phyloP scores from a whole-genome alignment of 257 asterid species.

The Solanum habrochaites region DNA sequence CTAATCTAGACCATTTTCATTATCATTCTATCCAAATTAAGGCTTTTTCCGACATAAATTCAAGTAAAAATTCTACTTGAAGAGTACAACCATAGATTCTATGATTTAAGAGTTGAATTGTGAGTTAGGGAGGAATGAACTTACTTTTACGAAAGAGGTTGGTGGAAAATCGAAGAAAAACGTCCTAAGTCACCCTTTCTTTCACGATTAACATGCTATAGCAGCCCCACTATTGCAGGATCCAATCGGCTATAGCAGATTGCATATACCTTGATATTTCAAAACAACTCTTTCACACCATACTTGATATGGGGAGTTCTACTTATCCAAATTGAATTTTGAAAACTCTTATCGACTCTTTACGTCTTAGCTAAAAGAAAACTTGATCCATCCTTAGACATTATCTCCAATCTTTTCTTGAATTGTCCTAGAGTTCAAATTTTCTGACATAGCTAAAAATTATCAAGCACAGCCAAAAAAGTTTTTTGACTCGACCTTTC shows the following conservation, averaged over 20 bases:
- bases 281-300: not conserved
- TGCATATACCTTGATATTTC: not conserved
- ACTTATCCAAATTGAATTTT: not conserved
- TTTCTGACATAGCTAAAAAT: not conserved
- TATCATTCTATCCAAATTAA: not conserved
- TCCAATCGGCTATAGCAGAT: not conserved
- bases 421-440: not conserved
- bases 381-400: not conserved
- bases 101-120: not conserved
- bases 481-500: not conserved
- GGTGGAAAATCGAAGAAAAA: not conserved
- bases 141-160: not conserved
- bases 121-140: not conserved
- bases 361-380: not conserved
- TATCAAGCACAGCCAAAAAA: not conserved
- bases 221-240: not conserved
- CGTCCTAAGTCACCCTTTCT: not conserved
- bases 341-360: not conserved
- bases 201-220: not conserved
- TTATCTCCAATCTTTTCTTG: not conserved
- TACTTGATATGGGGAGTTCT: too few relatives aligned
- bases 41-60: not conserved
- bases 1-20: too few relatives aligned
- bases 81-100: not conserved
- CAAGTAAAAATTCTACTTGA: not conserved